These are phyloP conservation scores for Polychaeton citri DNA, from an alignment of 2,329 filamentous ascomycete species.

Conservation along the genomic window DNA sequence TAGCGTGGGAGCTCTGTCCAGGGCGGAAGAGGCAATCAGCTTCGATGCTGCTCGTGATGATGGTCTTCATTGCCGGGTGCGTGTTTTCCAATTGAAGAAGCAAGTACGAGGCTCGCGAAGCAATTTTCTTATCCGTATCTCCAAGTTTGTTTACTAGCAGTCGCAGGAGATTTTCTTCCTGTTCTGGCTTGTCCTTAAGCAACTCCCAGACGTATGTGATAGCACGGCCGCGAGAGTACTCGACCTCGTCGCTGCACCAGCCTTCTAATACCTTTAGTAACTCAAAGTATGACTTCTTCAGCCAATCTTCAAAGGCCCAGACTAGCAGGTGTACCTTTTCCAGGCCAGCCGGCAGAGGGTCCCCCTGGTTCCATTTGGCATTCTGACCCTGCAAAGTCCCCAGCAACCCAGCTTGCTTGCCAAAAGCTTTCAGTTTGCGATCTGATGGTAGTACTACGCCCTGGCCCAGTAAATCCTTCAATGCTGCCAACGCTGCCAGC, in stretches of 20 bases:
- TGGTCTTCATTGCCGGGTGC: slow-evolving; percentile 86
- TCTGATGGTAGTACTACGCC: slow-evolving; percentile 73
- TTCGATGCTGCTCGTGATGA: slow-evolving; percentile 75
- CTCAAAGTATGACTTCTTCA: slow-evolving; percentile 89
- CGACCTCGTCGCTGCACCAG: slow-evolving; percentile 91
- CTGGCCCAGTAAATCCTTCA: slow-evolving; percentile 88
- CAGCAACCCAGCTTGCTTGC: slow-evolving; percentile 63
- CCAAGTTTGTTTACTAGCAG: slow-evolving; percentile 93
- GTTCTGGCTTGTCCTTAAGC: slow-evolving; percentile 89
- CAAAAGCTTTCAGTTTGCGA: slow-evolving; percentile 68
- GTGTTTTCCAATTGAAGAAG: slow-evolving; percentile 80
- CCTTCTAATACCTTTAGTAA: slow-evolving; percentile 80
- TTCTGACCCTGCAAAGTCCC: slow-evolving; percentile 52
- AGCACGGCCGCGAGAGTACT: slow-evolving; percentile 77
- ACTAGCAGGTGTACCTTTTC: slow-evolving; percentile 65
- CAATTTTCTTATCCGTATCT: slow-evolving; percentile 88
- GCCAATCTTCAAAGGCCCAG: slow-evolving; percentile 90
- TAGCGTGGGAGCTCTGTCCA: slow-evolving; percentile 74
- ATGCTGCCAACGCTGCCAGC: slow-evolving; percentile 76
- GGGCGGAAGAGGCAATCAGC: slow-evolving; percentile 77
- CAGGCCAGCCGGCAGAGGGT: slow-evolving; percentile 59
- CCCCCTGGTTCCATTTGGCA: slow-evolving; percentile 53
- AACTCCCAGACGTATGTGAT: slow-evolving; percentile 86
- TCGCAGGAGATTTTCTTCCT: slow-evolving; percentile 85
- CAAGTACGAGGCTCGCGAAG: slow-evolving; percentile 83